phyloP scores from a whole-genome alignment of 129 eudicot species.

The Lactuca sativa region DNA sequence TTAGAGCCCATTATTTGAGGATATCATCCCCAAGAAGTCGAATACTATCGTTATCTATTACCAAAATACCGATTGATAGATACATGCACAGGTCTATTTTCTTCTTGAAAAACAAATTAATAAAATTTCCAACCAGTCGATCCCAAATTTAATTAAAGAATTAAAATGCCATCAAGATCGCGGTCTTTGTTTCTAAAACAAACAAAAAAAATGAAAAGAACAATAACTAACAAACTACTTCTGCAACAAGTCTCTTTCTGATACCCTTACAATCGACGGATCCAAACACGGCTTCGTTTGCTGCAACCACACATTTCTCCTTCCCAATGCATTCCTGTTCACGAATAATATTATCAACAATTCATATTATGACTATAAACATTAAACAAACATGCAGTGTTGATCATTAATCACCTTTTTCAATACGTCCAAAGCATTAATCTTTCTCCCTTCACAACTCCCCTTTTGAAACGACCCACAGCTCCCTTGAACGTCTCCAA shows the following conservation, averaged over 20 bases:
- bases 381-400: background rate
- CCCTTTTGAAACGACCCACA: constrained; percentile 50
- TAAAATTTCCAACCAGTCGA: too few species aligned
- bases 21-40: too few species aligned
- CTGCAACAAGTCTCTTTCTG: constrained; percentile 44
- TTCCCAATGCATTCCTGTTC: constrained; percentile 55
- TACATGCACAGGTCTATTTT: too few species aligned
- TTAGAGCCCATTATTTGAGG: too few species aligned
- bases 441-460: constrained; percentile 23
- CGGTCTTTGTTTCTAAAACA: background rate
- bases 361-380: background rate
- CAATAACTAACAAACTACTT: constrained; percentile 44
- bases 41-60: too few species aligned
- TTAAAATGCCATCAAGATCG: background rate
- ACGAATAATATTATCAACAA: too few species aligned
- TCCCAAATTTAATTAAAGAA: too few species aligned
- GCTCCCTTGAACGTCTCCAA: constrained; percentile 46
- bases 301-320: constrained; percentile 39
- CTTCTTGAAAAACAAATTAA: too few species aligned
- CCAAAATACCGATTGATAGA: too few species aligned
- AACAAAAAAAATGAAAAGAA: background rate
- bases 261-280: constrained; percentile 17
- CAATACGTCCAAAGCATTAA: constrained; percentile 39
- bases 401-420: constrained; percentile 13
- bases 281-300: constrained; percentile 51